Conservation (phyloP, 176 grass and related monocot species). For the Rhynchospora breviuscula region DNA sequence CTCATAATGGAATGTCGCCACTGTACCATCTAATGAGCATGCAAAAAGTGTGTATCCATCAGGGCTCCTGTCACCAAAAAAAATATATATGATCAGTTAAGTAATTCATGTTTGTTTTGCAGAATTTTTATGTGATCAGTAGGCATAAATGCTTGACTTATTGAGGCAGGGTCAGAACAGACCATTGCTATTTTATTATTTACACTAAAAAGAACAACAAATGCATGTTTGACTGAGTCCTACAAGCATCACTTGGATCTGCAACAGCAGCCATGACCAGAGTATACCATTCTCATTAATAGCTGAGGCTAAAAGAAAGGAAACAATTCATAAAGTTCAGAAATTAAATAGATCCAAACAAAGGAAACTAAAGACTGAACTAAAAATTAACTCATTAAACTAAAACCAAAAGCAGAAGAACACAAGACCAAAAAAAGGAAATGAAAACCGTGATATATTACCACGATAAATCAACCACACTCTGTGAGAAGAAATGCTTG, state of each 20-base stretch:
- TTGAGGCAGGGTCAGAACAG: neutral
- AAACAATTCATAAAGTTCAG: neutral
- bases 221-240: neutral
- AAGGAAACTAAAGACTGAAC: neutral
- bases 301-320: neutral
- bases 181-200: neutral
- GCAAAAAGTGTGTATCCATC: slow-evolving; percentile 96
- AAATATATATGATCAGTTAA: neutral
- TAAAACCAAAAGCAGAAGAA: neutral
- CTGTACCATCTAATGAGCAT: slow-evolving; percentile 91
- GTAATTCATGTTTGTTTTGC: neutral
- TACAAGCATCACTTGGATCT: neutral
- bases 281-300: neutral
- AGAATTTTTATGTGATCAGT: neutral
- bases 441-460: slow-evolving; percentile 20
- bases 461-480: slow-evolving; percentile 99
- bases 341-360: neutral
- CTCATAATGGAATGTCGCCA: slow-evolving; percentile 89
- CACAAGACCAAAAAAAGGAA: neutral
- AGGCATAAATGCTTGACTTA: neutral
- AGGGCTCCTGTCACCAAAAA: slow-evolving; percentile 71
- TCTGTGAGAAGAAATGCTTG: slow-evolving; percentile 96
- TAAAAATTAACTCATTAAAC: neutral
- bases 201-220: neutral
- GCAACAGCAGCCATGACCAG: neutral